These are phyloP conservation scores for Citrus mangshanensis DNA, from an alignment of 345 rosid species.

Conservation along the genomic window DNA sequence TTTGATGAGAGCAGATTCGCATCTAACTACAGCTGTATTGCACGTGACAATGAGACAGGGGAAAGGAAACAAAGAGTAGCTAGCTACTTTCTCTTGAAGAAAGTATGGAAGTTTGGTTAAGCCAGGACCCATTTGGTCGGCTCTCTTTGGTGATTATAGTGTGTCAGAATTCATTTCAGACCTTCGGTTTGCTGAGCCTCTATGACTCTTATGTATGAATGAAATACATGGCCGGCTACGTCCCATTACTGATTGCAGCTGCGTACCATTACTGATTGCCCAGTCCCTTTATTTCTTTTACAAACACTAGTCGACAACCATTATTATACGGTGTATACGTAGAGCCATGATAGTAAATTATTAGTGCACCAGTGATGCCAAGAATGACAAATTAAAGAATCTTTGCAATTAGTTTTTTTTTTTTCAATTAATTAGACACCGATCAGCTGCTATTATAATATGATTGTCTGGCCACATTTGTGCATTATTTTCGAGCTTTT, in stretches of 20 bases:
- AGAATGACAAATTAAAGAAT: background rate
- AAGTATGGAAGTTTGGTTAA: background rate
- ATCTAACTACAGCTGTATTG: background rate
- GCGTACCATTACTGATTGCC: background rate
- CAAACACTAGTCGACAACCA: background rate
- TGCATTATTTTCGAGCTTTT: too few species aligned
- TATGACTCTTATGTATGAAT: too few species aligned
- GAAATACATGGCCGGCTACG: background rate
- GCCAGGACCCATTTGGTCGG: background rate
- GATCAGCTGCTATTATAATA: too few species aligned
- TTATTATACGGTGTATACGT: background rate
- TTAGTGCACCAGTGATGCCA: background rate
- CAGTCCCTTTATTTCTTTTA: background rate
- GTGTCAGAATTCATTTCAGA: background rate
- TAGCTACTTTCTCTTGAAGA: background rate
- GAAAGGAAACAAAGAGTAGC: background rate
- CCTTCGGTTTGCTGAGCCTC: too few species aligned
- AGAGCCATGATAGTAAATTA: background rate
- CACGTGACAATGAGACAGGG: background rate
- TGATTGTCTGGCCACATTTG: background rate
- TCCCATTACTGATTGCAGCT: background rate
- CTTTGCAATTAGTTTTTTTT: background rate
- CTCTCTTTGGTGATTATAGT: background rate
- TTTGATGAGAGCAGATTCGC: background rate
- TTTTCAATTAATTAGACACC: background rate